A percentile compares a stretch with the other conserved stretches of the same genome.
Conservation (phyloP, 1,284 basidiomycete species). For the Fomitiporia mediterranea region DNA sequence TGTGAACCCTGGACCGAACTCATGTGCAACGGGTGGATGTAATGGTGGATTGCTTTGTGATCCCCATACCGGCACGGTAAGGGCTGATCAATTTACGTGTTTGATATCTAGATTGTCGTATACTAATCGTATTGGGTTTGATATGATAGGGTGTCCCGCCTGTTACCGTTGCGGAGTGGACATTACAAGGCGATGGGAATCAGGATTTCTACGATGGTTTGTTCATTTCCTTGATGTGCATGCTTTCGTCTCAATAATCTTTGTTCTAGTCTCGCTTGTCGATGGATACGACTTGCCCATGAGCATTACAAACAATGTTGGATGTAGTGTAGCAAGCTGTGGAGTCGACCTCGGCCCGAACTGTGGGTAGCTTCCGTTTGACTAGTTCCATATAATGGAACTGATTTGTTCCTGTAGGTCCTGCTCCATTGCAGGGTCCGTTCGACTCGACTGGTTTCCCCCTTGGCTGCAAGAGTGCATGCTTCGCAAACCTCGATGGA, state of each 20-base stretch:
- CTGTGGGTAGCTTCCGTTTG: conserved; percentile 29
- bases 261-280: conserved; percentile 43
- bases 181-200: conserved; percentile 36
- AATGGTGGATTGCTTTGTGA: conserved; percentile 45
- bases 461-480: conserved; percentile 57
- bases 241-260: conserved; percentile 23
- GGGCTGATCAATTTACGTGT: too few species aligned
- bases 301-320: conserved; percentile 46
- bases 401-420: conserved; percentile 34
- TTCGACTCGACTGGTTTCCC: conserved; percentile 45
- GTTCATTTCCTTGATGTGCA: conserved; percentile 16
- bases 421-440: conserved; percentile 47
- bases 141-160: conserved; percentile 49
- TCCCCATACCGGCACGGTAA: conserved; percentile 14
- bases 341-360: conserved; percentile 47
- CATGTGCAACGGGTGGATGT: conserved; percentile 42
- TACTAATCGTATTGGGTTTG: conserved; percentile 35
- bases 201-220: conserved; percentile 46
- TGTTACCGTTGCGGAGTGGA: conserved; percentile 57
- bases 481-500: conserved; percentile 46
- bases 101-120: too few species aligned
- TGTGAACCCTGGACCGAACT: conserved; percentile 32
- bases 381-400: not conserved
- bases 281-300: conserved; percentile 60
- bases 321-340: conserved; percentile 49